Percentiles rank a stretch among this genome's conserved stretches.
Evolutionary conservation across 2,329 filamentous ascomycete genomes (phyloP).

Genomic region (Delphinella strobiligena): DNA sequence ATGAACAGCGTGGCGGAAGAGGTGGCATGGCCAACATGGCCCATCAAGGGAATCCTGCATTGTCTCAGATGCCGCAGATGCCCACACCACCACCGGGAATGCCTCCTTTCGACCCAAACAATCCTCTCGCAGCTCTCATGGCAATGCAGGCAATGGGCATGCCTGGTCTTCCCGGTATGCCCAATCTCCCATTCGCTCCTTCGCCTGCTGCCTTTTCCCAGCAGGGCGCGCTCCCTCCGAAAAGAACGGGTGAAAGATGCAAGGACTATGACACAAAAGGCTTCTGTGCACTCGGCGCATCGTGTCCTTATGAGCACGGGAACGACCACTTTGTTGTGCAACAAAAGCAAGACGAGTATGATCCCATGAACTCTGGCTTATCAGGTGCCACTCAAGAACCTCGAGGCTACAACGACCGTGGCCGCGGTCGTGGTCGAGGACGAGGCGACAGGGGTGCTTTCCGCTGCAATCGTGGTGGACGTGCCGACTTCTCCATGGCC

Average conservation of each 20-base stretch:
- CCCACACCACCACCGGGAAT: constrained; percentile 34
- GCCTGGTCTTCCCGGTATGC: constrained; percentile 32
- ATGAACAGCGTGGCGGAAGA: constrained; percentile 12
- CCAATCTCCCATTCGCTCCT: constrained; percentile 24
- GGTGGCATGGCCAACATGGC: constrained; percentile 7
- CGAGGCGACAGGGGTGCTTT: constrained; percentile 20
- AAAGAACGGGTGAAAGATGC: constrained; percentile 39
- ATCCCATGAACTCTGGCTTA: constrained; percentile 42
- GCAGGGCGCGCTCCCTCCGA: constrained; percentile 7
- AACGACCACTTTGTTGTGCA: constrained; percentile 36
- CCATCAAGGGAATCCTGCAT: no score
- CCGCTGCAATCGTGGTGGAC: constrained; percentile 24
- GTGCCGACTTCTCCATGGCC: constrained; percentile 51
- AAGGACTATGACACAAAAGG: constrained; percentile 62
- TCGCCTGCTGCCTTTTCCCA: constrained; percentile 13
- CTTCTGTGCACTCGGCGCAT: constrained; percentile 54
- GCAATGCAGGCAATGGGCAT: constrained; percentile 45
- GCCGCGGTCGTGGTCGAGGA: constrained; percentile 24
- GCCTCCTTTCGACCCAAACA: constrained; percentile 44
- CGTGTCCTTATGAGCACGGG: constrained; percentile 59
- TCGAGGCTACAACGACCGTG: constrained; percentile 22
- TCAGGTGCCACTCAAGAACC: constrained; percentile 11
- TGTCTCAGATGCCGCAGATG: constrained; percentile 16
- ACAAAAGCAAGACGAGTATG: constrained; percentile 40
- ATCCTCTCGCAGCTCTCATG: constrained; percentile 50